Base-by-base conservation (phyloP, 805 yeast genomes). In the Wickerhamomyces chambardii region DNA sequence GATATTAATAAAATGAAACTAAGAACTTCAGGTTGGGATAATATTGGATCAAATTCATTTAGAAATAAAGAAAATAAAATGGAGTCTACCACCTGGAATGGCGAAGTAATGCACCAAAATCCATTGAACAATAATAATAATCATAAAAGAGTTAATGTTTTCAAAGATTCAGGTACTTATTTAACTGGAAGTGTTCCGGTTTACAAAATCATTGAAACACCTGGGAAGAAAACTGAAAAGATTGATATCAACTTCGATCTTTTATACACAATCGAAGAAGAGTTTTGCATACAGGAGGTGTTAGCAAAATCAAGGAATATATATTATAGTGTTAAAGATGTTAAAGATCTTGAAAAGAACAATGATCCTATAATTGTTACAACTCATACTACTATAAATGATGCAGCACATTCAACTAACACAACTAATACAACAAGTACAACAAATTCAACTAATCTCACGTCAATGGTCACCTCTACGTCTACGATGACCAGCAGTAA, bases 21-120 rank as follows among this genome's bases (percentile, higher is more conserved):
- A 6, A 46, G 32, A 17, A 39, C 46, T 5, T 57, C 58, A 5
- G 64, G 63, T 1, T 62, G 78, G 71, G 68, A 66, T 31, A 56
- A 60, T 24, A 50, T 77, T 17, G 84, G 76, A 6, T 45, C 77
- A 1, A 54, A 73, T 1, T 60, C 59, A 9, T 53, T 61, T 14
- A 54, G 84, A 35, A 63, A 66, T 31, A 84, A 84, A 51, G 95
- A 85, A 51, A 85, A 85, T 49, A 57, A 53, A 6, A 29, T 71
- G 16, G 58, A 61, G 2, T 65, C 86, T 1, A 62, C 59, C 8
- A 69, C 78, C 1, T 78, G 90, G 83, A 61, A 59, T 12, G 87
- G 90, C 1, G 80, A 82, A 45, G 62, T 58, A 3, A 34, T 78
- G n/a, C 51, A 57, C 17, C 81, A 76, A 45, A 51, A 57, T n/a